Conservation (phyloP, 495 filamentous ascomycete genomes). For the Neurospora sublineolata region DNA sequence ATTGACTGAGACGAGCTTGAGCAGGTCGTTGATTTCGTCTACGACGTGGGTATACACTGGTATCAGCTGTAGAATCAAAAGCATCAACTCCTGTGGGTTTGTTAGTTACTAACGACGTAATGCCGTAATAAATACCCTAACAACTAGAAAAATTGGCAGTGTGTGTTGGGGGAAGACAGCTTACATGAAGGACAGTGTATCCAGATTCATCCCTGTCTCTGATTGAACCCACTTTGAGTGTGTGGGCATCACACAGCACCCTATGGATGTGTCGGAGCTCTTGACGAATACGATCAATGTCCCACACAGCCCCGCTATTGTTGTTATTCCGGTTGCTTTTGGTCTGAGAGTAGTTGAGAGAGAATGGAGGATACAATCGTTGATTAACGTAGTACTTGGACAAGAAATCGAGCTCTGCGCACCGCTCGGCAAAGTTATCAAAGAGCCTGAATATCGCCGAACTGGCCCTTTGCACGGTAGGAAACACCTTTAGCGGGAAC, state of each 20-base stretch:
- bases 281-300: neutral
- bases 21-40: neutral
- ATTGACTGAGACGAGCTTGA: neutral
- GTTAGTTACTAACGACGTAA: neutral
- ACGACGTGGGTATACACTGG: neutral
- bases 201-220: neutral
- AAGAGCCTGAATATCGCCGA: neutral
- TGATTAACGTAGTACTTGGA: neutral
- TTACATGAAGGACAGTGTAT: neutral
- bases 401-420: neutral
- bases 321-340: neutral
- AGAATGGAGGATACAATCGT: neutral
- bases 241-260: neutral
- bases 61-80: neutral
- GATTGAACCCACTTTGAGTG: neutral
- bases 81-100: neutral
- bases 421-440: neutral
- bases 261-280: neutral
- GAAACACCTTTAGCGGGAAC: neutral
- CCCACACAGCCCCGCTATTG: neutral
- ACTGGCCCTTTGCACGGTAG: neutral
- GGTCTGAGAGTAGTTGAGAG: neutral
- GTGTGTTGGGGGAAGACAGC: neutral
- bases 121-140: neutral
- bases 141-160: neutral